phyloP scores from a whole-genome alignment of 179 eudicot genomes.

The Pouteria campechiana region DNA sequence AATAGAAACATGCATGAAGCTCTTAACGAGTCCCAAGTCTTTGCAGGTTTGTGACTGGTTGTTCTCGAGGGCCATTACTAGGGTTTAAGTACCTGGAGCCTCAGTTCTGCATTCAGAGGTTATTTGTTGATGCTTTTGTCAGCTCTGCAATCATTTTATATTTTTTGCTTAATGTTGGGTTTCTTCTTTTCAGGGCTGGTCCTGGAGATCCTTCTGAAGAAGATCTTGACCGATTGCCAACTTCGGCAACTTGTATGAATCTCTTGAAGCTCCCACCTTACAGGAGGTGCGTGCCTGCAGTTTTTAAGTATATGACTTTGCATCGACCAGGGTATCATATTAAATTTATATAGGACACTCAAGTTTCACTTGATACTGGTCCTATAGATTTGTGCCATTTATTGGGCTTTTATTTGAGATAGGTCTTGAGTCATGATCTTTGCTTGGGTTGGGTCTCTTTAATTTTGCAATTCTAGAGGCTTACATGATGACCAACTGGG shows the following conservation, averaged over 20 bases:
- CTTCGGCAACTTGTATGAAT: slow-evolving; percentile 98
- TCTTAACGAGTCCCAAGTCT: no score
- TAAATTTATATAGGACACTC: no score
- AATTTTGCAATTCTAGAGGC: no score
- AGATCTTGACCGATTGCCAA: slow-evolving; percentile 83
- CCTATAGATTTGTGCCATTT: no score
- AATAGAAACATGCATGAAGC: no score
- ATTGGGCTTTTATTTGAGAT: no score
- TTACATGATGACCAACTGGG: no score
- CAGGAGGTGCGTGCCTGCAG: slow-evolving; percentile 43
- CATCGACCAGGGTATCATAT: no score
- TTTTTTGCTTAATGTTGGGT: background rate
- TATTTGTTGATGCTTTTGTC: background rate
- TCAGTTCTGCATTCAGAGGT: slow-evolving; percentile 90
- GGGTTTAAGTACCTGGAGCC: slow-evolving; percentile 94
- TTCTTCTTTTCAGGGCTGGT: slow-evolving; percentile 44
- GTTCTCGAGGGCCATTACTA: slow-evolving; percentile 95
- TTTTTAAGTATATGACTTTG: no score
- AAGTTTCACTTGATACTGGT: no score
- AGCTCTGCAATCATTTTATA: background rate
- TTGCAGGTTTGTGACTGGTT: slow-evolving; percentile 86
- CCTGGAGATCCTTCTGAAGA: slow-evolving; percentile 82
- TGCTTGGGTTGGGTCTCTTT: no score
- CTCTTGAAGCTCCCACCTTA: slow-evolving; percentile 96
- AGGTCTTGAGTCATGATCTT: no score